Evolutionary conservation across 495 filamentous ascomycete species (phyloP), one percentile per base, ranked within the genome.

Genomic region (Margaritispora aquatica): DNA sequence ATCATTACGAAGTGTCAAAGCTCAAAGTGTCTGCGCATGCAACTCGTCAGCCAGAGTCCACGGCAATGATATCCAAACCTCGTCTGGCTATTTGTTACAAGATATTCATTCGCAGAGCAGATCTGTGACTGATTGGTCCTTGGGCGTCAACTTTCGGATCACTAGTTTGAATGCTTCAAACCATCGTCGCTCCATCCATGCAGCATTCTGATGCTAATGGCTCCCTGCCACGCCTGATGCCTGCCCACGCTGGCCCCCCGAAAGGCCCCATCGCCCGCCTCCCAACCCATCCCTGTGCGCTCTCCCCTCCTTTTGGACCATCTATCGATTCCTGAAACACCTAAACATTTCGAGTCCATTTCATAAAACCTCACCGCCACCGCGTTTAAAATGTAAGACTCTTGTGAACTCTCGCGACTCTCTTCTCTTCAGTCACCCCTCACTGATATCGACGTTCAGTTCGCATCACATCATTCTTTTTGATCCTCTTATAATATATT

Each of bases 311-410:
- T 48, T 57, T 23, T 26, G 54, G 54, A 54, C 29, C 54, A 61
- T 61, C 56, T 44, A 64, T 61, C 55, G 41, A 51, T 27, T 26
- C 52, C 53, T 66, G 64, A 66, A 66, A 66, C 64, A 59, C 47
- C 59, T 60, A 62, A 63, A 66, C 26, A 51, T 8, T 27, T 41
- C 53, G 58, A 62, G 36, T 50, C 53, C 52, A 53, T 61, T 54
- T 62, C 54, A 57, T 62, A 67, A 64, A 67, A 64, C 61, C 57
- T 62, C 55, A 61, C 62, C 62, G 65, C 62, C 62, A 63, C 62
- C 62, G 21, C 19, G n/a, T n/a, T n/a, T n/a, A n/a, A n/a, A n/a
- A n/a, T 50, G 22, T 38, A 54, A 58, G 47, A 22, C 55, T 56
- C 47, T 58, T 52, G n/a, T 26, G 50, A 50, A 57, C 54, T 55